Conservation (phyloP, 1,284 basidiomycete species). For the Trametes sp. region DNA sequence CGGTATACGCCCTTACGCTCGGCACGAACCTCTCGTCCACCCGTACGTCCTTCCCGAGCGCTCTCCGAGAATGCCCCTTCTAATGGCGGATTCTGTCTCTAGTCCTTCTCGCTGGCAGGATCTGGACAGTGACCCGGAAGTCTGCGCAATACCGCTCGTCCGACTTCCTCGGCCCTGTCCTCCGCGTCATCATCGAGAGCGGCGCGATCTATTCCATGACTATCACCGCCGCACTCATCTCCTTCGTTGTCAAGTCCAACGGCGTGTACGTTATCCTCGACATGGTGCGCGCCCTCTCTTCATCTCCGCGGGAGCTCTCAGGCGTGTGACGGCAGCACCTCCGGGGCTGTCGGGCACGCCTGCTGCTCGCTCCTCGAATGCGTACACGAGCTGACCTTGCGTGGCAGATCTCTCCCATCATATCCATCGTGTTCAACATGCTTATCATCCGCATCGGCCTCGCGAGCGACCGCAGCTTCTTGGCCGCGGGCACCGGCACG, state of each 20-base stretch:
- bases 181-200: constrained; percentile 44
- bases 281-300: constrained; percentile 36
- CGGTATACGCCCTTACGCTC: constrained; percentile 41
- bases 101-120: constrained; percentile 39
- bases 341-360: not conserved
- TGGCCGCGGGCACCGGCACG: not conserved
- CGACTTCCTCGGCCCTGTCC: constrained; percentile 37
- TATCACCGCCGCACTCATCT: constrained; percentile 42
- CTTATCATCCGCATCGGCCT: constrained; percentile 39
- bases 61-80: constrained; percentile 8
- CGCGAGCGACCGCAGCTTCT: constrained; percentile 27
- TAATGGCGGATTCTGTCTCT: not conserved
- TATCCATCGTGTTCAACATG: constrained; percentile 43
- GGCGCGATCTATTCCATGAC: constrained; percentile 44
- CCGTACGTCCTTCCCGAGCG: constrained; percentile 29
- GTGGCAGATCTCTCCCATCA: constrained; percentile 39
- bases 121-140: constrained; percentile 37
- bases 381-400: not conserved
- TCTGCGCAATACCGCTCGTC: constrained; percentile 30
- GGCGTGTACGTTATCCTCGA: constrained; percentile 46
- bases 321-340: not conserved
- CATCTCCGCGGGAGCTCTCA: not conserved
- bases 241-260: constrained; percentile 40
- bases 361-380: not conserved
- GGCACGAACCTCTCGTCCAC: constrained; percentile 43